phyloP scores from a whole-genome alignment of 768 basidiomycete species.

The Panaeolus papilionaceus region DNA sequence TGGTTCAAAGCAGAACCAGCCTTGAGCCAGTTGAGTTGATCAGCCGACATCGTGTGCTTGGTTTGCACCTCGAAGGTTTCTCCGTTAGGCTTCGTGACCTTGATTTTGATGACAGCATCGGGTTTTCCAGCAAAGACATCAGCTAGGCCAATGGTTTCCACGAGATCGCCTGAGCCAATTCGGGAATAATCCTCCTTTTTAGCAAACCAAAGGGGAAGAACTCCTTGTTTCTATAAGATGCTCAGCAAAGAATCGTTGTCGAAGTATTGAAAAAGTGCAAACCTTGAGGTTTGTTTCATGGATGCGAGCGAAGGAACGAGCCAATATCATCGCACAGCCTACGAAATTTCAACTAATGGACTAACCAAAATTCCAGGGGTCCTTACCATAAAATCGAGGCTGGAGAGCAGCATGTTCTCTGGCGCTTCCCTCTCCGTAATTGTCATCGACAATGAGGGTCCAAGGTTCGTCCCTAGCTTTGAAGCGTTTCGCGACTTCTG shows the following conservation, averaged over 20 bases:
- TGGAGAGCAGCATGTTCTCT: constrained; percentile 98
- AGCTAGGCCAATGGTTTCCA: constrained; percentile 86
- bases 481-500: constrained; percentile 87
- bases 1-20: constrained; percentile 91
- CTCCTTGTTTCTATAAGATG: constrained; percentile 86
- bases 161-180: constrained; percentile 81
- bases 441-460: constrained; percentile 95
- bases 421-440: constrained; percentile 97
- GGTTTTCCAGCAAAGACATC: constrained; percentile 61
- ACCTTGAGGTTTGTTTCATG: constrained; percentile 98
- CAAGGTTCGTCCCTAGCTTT: constrained; percentile 86
- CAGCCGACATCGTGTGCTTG: constrained; percentile 88
- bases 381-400: constrained; percentile 87
- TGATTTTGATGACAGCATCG: constrained; percentile 55
- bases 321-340: constrained; percentile 89
- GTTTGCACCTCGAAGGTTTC: constrained; percentile 71
- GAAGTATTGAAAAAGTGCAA: constrained; percentile 21
- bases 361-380: neutral
- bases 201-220: constrained; percentile 93
- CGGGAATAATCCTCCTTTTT: constrained; percentile 85
- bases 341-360: neutral
- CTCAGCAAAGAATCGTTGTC: neutral
- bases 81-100: constrained; percentile 72
- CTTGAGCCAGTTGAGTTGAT: constrained; percentile 90
- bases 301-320: constrained; percentile 95